phyloP scores from a whole-genome alignment of 176 grass and related monocot genomes.

The Chloris gayana region DNA sequence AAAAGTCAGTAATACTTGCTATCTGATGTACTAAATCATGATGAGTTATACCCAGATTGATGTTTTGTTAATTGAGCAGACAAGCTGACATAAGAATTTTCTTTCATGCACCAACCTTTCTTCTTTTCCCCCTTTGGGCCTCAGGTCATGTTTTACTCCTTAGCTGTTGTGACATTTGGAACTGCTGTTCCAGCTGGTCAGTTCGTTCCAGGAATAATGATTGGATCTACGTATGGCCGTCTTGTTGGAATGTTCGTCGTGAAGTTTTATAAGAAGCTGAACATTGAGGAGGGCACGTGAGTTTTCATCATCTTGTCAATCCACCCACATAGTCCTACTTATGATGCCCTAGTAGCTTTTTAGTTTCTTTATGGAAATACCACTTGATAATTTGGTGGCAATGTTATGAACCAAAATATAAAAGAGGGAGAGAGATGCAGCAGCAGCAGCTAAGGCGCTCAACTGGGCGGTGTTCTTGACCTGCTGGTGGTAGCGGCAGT shows the following conservation, averaged over 20 bases:
- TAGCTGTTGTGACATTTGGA: conserved; percentile 96
- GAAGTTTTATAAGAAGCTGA: conserved; percentile 90
- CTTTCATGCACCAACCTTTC: conserved; percentile 12
- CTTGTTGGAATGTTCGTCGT: conserved; percentile 98
- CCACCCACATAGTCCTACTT: conserved; percentile 5
- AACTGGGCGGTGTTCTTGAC: no score
- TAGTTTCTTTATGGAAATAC: neutral
- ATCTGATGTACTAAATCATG: no score
- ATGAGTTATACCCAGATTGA: conserved; percentile 2
- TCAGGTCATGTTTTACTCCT: conserved; percentile 98
- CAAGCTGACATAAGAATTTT: neutral
- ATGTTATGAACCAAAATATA: no score
- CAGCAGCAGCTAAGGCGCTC: no score
- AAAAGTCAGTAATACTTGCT: no score
- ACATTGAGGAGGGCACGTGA: conserved; percentile 98
- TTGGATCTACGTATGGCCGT: conserved; percentile 97
- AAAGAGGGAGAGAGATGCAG: no score
- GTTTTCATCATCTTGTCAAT: conserved; percentile 39
- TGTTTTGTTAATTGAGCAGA: neutral
- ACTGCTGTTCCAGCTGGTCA: conserved; percentile 98
- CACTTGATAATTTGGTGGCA: conserved; percentile 1
- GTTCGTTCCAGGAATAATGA: conserved; percentile 99
- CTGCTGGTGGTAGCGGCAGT: no score
- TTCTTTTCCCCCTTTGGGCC: no score
- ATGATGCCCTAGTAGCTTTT: conserved; percentile 11